These are phyloP conservation scores for Capsicum baccatum DNA, from an alignment of 257 asterid species.

Conservation along the genomic window DNA sequence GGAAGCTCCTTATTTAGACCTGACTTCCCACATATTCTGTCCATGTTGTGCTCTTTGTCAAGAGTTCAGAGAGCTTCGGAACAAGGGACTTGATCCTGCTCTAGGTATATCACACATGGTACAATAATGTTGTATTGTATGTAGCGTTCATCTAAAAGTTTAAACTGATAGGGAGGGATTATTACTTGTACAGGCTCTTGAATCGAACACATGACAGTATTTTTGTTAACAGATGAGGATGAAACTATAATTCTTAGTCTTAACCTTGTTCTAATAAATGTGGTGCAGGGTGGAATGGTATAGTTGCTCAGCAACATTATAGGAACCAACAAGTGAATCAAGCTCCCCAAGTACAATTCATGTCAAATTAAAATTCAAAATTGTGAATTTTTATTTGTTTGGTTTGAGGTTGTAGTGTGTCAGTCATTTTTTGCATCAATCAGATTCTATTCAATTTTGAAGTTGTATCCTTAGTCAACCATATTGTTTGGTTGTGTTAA, in stretches of 20 bases:
- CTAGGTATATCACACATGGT: constrained; percentile 36
- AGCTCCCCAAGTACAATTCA: constrained; percentile 50
- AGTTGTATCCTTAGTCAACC: neutral
- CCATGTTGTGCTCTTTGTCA: constrained; percentile 59
- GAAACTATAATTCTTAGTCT: neutral
- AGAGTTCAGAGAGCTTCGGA: constrained; percentile 55
- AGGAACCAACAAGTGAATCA: constrained; percentile 34
- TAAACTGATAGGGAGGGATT: neutral
- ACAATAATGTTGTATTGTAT: neutral
- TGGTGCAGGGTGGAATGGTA: constrained; percentile 59
- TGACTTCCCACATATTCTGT: constrained; percentile 48
- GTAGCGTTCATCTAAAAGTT: neutral
- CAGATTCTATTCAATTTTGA: constrained; percentile 3
- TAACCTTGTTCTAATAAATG: neutral
- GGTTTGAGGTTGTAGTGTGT: neutral
- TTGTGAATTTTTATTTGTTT: constrained; percentile 1
- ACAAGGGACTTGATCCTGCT: constrained; percentile 53
- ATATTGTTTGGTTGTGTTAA: neutral
- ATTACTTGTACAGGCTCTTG: too few relatives aligned
- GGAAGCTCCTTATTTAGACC: constrained; percentile 58
- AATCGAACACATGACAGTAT: too few relatives aligned
- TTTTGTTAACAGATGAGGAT: neutral
- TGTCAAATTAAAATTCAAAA: constrained; percentile 40
- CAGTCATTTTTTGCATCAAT: neutral
- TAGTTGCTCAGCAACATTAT: constrained; percentile 43